phyloP scores from a whole-genome alignment of 768 basidiomycete genomes.

The Xerocomus potaroensis region DNA sequence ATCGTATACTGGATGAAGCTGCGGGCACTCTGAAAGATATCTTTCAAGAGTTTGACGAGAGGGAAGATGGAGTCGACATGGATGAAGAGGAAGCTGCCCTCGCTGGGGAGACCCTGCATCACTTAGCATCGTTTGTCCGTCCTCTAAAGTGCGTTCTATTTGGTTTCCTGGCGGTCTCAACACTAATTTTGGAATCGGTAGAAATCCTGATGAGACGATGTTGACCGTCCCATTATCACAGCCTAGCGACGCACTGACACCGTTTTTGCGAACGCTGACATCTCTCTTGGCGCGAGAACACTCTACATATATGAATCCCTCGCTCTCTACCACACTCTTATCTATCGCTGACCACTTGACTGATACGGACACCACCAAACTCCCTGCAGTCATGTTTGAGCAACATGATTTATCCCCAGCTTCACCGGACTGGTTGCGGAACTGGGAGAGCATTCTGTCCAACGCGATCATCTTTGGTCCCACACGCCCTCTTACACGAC shows the following conservation, averaged over 20 bases:
- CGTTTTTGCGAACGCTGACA: conserved; percentile 57
- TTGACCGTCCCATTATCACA: conserved; percentile 51
- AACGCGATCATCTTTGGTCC: conserved; percentile 43
- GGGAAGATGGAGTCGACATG: conserved; percentile 50
- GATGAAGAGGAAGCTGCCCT: conserved; percentile 68
- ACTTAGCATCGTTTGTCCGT: conserved; percentile 55
- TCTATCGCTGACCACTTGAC: conserved; percentile 65
- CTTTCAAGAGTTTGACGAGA: conserved; percentile 65
- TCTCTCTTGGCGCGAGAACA: conserved; percentile 63
- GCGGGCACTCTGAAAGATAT: conserved; percentile 69
- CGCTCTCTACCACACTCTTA: conserved; percentile 60
- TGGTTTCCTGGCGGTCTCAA: not conserved
- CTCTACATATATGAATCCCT: conserved; percentile 51
- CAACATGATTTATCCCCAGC: conserved; percentile 69
- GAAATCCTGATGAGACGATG: conserved; percentile 43
- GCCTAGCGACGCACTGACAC: conserved; percentile 52
- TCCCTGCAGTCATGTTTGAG: conserved; percentile 59
- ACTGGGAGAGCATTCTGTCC: conserved; percentile 58
- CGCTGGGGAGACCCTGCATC: conserved; percentile 57
- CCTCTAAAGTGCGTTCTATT: conserved; percentile 49
- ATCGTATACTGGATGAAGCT: conserved; percentile 63
- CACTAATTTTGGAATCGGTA: conserved; percentile 20
- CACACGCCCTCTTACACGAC: conserved; percentile 48
- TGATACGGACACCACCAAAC: conserved; percentile 60
- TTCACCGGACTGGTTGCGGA: conserved; percentile 64